Conservation (phyloP, 495 filamentous ascomycete species). For the Aspergillus carlsbadensis region DNA sequence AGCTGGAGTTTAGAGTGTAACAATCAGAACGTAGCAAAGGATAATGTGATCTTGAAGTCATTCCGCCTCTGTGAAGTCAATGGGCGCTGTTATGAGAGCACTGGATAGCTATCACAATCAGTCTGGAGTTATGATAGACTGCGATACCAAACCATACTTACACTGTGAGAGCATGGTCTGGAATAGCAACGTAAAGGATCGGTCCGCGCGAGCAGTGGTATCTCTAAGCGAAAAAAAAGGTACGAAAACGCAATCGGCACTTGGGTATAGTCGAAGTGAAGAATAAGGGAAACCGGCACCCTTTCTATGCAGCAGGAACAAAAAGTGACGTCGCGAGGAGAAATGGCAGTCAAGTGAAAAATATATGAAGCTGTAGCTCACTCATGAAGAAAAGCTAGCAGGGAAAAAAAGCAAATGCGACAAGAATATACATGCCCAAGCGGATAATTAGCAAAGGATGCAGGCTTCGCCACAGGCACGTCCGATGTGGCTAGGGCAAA, state of each 20-base stretch:
- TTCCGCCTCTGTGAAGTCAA: conserved; percentile 23
- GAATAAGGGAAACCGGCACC: conserved; percentile 1
- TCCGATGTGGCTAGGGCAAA: conserved; percentile 27
- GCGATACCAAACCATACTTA: not conserved
- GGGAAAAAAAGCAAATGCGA: conserved; percentile 2
- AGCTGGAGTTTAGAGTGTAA: conserved; percentile 30
- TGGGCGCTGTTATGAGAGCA: conserved; percentile 2
- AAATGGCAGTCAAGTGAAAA: conserved; percentile 1
- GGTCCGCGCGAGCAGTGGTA: conserved; percentile 11
- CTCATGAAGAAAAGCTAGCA: not conserved
- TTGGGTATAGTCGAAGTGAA: conserved; percentile 1
- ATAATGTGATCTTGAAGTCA: conserved; percentile 32
- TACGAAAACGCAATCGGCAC: conserved; percentile 2
- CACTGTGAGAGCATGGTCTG: conserved; percentile 3
- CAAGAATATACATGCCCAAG: conserved; percentile 13
- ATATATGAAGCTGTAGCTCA: conserved; percentile 9
- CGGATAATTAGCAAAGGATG: conserved; percentile 17
- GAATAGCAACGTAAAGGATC: not conserved
- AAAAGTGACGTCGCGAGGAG: conserved; percentile 3
- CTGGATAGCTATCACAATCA: conserved; percentile 8
- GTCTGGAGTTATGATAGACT: not conserved
- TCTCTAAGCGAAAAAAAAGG: conserved; percentile 9
- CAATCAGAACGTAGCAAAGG: conserved; percentile 22
- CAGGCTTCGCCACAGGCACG: conserved; percentile 46
- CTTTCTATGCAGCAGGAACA: conserved; percentile 1